These are phyloP conservation scores for Beta macrorhiza DNA, from an alignment of 179 eudicot genomes.

Conservation along the genomic window DNA sequence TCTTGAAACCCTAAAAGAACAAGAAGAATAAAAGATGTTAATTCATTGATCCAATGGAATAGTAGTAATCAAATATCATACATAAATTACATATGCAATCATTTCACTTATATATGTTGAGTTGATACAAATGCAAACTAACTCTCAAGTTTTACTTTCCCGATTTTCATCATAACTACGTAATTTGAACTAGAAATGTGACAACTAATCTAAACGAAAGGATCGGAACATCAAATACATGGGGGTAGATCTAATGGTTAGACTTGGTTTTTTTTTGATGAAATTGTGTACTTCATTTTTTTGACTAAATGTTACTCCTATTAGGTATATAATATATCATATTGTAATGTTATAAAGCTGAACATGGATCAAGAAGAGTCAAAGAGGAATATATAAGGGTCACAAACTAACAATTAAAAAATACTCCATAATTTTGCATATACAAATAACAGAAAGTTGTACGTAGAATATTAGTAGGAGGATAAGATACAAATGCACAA, in stretches of 20 bases:
- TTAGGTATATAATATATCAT: neutral
- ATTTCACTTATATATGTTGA: neutral
- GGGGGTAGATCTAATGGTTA: too few species aligned
- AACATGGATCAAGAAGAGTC: neutral
- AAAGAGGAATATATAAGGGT: neutral
- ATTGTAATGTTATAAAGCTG: neutral
- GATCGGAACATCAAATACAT: too few species aligned
- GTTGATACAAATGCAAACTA: neutral
- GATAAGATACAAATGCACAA: slow-evolving; percentile 18
- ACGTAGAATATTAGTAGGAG: slow-evolving; percentile 15
- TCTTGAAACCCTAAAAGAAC: slow-evolving; percentile 45
- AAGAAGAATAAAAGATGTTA: neutral
- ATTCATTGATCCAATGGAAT: neutral
- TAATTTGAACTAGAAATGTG: neutral
- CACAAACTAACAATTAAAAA: neutral
- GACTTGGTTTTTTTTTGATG: too few species aligned
- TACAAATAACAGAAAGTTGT: slow-evolving; percentile 13
- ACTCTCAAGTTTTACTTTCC: neutral
- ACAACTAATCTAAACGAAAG: neutral
- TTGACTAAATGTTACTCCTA: neutral
- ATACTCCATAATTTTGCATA: neutral
- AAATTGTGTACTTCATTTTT: too few species aligned
- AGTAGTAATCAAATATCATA: neutral
- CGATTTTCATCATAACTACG: neutral
- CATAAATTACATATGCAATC: neutral